Base-by-base conservation (phyloP, 805 yeast genomes). In the Candida arabinofermentans region DNA sequence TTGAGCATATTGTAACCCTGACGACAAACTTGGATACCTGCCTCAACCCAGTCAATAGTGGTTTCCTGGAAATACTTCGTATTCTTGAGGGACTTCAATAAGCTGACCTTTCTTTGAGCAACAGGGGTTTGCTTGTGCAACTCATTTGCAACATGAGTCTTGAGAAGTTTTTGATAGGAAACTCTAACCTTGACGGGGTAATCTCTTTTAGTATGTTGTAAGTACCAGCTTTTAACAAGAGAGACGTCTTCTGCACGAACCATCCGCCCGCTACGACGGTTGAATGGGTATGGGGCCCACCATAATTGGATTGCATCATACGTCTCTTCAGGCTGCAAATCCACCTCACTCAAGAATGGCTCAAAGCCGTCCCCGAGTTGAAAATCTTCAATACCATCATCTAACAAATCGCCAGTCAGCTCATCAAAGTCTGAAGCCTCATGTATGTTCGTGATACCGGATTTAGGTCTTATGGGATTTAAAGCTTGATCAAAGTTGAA, bases 1-100 rank as follows among this genome's bases (percentile, higher is more conserved):
- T 89, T 90, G 36, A 93, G 71, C 95, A 91, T 90, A 53, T 88
- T 91, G 62, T 83, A 86, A 3, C 99, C 99, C 63, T 93, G 99
- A 29, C 79, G 76, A 56, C 96, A 86, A 2, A 93, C 79, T 64
- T 93, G 98, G 43, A 93, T 68, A 23, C 97, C 99, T 1, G 98
- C 99, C 61, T 93, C 99, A 3, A 91, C 93, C 99, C 99, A 93
- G 62, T 93, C 99, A 37, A 93, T 81, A 0, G 90, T 74, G 0
- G 99, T 91, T 53, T 86, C 83, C 57, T 88, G 96, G 64, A 93
- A 93, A 60, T 78, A 93, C 55, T 87, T 90, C 0, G 99, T 93
- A 35, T 74, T 71, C 43, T 79, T 78, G 50, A 93, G 71, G 24
- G 80, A 72, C 47, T 77, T 79, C 22, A 93, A 59, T 12, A 93